Base-by-base conservation (phyloP, 2,329 filamentous ascomycete species). In the Chaetomiaceae sp. region DNA sequence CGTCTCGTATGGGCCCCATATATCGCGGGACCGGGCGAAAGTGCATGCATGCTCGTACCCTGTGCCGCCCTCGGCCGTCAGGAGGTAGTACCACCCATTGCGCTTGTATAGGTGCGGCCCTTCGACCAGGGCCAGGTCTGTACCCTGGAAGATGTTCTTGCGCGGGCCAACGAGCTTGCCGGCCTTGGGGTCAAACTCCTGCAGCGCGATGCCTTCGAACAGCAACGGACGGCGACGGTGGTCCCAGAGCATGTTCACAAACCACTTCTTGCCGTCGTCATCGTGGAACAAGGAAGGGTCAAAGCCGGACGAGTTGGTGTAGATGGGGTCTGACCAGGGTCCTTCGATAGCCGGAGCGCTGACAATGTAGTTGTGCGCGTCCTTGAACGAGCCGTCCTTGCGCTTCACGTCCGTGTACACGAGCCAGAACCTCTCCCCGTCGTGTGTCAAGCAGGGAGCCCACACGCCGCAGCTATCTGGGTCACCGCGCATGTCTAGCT, bases 391-490 rank as follows among this genome's bases (percentile, higher is more conserved):
- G 12, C 81, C 82, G 57, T 85, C 82, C 62, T 84, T 84, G 56
- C 81, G 78, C 67, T 83, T 85, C 14, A 85, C 80, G 58, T 84
- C 79, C 1, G 81, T 83, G 63, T 82, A 85, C 2, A 84, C 81
- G 5, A 85, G 74, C 73, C 76, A 84, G 65, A 83, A 85, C 48
- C 68, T 73, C 2, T 75, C 69, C 40, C 78, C 79, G 55, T 83
- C 80, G 56, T 84, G 78, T 0, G 75, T 78, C 17, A 85, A 70
- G 58, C 81, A 85, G 0, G 82, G 82, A 2, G 81, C 81, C 79
- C 81, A 85, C n/a, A 85, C 68, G 33, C 78, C 79, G 58, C 78
- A 79, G 62, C 76, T 78, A 61, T 82, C 78, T 0, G 78, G 78
- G 58, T 80, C 68, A n/a, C 77, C 77, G 14, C 78, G 74, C 75